Evolutionary conservation across 2,329 filamentous ascomycete species (phyloP).

Genomic region (Arachnomyces sp.): DNA sequence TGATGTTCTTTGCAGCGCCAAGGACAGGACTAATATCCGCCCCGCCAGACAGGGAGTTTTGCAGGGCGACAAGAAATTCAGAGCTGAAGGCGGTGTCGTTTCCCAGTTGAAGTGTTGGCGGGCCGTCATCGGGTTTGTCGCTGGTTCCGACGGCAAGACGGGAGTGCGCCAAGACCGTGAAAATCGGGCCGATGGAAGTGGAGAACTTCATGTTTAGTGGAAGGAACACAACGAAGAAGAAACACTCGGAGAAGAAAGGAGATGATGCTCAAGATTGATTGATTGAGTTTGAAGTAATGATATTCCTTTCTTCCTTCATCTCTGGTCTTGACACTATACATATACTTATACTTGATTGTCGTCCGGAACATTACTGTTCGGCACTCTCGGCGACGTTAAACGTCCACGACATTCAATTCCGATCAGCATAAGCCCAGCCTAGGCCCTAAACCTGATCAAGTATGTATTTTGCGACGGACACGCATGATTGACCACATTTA

Average conservation of each 20-base stretch:
- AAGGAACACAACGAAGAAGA: no score
- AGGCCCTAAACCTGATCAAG: conserved; percentile 1
- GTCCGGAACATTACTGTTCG: no score
- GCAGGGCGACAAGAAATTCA: conserved; percentile 10
- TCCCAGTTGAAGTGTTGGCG: no score
- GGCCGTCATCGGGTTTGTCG: no score
- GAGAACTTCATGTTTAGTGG: conserved; percentile 3
- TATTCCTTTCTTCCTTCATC: no score
- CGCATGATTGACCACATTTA: no score
- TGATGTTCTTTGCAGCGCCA: conserved; percentile 13
- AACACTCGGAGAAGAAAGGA: conserved; percentile 1
- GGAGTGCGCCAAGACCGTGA: conserved; percentile 5
- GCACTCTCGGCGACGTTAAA: no score
- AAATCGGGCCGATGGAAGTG: conserved; percentile 4
- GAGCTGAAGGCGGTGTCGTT: conserved; percentile 11
- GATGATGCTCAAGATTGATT: no score
- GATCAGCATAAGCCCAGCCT: neutral
- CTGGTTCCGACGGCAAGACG: conserved; percentile 3
- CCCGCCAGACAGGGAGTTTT: conserved; percentile 9
- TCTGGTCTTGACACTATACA: no score
- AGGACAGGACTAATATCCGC: conserved; percentile 14
- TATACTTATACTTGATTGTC: no score
- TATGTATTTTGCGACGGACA: conserved; percentile 2
- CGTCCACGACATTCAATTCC: neutral
- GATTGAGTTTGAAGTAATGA: no score